Evolutionary conservation across 169 alveolate genomes (phyloP).

Genomic region (Plasmodium gallinaceum): DNA sequence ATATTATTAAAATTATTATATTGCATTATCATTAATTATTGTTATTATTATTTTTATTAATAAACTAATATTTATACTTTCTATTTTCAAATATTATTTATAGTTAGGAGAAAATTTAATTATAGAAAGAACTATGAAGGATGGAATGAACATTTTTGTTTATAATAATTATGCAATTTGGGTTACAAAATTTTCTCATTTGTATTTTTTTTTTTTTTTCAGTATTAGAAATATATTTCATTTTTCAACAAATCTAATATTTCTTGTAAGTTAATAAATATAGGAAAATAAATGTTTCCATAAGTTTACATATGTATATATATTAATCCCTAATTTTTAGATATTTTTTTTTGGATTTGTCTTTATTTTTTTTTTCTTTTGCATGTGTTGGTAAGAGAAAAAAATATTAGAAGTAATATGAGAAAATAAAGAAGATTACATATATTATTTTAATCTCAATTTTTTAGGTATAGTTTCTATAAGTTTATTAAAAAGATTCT

Average conservation of each 20-base stretch:
- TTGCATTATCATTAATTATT: no score
- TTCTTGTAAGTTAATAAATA: constrained; percentile 16
- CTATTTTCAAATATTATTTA: neutral
- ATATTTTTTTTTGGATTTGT: constrained; percentile 21
- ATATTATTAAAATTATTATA: no score
- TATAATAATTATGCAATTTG: constrained; percentile 37
- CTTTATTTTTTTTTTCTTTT: constrained; percentile 31
- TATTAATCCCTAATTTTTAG: constrained; percentile 1
- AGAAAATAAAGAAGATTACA: neutral
- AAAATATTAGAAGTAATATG: neutral
- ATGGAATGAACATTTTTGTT: constrained; percentile 41
- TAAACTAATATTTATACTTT: neutral
- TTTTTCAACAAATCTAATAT: neutral
- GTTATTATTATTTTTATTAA: no score
- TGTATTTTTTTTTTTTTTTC: constrained; percentile 19
- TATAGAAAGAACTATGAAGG: constrained; percentile 14
- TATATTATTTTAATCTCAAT: neutral
- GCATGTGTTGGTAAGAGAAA: constrained; percentile 41
- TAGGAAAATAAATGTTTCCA: neutral
- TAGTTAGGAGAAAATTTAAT: constrained; percentile 33
- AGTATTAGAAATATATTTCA: constrained; percentile 10
- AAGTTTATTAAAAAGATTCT: constrained; percentile 2
- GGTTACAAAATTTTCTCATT: constrained; percentile 30
- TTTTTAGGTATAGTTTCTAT: constrained; percentile 26
- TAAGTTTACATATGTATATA: neutral